Conservation (phyloP, 306 rosid genomes). For the Citrullus colocynthis region DNA sequence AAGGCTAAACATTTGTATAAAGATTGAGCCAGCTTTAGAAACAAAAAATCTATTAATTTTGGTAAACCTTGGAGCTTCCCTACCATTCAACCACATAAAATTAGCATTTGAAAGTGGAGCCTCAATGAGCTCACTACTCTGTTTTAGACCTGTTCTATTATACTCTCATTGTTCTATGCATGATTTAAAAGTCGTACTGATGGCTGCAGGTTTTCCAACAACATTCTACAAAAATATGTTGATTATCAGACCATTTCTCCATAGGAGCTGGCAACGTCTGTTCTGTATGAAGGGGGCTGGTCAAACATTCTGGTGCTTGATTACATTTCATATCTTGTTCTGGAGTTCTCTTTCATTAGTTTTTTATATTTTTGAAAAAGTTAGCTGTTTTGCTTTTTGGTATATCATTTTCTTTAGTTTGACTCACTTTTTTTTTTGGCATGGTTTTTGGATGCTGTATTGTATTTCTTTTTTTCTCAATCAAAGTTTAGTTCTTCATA, state of each 20-base stretch:
- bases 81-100: too few relatives aligned
- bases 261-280: constrained; percentile 55
- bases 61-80: too few relatives aligned
- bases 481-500: too few relatives aligned
- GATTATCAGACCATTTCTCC: constrained; percentile 71
- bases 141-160: not conserved
- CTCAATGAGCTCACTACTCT: too few relatives aligned
- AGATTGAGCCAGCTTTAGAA: too few relatives aligned
- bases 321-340: not conserved
- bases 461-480: too few relatives aligned
- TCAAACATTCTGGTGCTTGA: constrained; percentile 59
- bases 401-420: not conserved
- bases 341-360: not conserved
- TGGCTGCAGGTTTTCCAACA: constrained; percentile 27
- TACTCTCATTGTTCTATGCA: not conserved
- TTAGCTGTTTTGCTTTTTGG: not conserved
- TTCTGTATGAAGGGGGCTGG: constrained; percentile 74
- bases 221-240: constrained; percentile 35
- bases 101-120: too few relatives aligned
- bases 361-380: not conserved
- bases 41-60: too few relatives aligned
- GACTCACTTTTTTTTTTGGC: too few relatives aligned
- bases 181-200: constrained; percentile 8
- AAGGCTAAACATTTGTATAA: too few relatives aligned
- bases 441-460: too few relatives aligned